Evolutionary conservation across 805 yeast species (phyloP).

Genomic region (Metschnikowia cerradonensis): DNA sequence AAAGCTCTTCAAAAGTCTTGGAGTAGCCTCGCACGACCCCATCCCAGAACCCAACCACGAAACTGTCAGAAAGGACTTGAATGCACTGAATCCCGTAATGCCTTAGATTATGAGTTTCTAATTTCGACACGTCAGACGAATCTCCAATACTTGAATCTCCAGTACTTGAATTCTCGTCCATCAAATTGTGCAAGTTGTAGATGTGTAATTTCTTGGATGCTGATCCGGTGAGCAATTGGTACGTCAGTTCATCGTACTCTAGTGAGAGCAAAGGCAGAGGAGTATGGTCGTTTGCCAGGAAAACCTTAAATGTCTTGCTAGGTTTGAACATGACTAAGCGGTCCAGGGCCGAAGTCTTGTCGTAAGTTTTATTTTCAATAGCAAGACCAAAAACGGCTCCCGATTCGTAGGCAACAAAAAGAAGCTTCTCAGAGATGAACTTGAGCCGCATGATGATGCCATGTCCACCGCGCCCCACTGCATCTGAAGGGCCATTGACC

Average conservation of each 20-base stretch:
- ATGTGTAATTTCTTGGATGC: constrained; percentile 40
- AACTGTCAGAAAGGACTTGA: constrained; percentile 12
- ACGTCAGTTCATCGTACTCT: constrained; percentile 19
- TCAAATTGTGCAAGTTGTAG: constrained; percentile 17
- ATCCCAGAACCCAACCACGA: constrained; percentile 49
- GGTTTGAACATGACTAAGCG: constrained; percentile 25
- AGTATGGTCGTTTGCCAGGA: constrained; percentile 31
- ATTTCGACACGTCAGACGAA: neutral
- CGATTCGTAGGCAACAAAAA: constrained; percentile 67
- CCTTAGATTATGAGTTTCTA: constrained; percentile 8
- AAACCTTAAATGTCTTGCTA: constrained; percentile 17
- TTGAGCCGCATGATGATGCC: constrained; percentile 67
- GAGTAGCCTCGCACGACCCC: constrained; percentile 33
- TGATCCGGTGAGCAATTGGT: constrained; percentile 42
- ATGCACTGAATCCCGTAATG: constrained; percentile 21
- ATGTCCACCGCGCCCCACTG: constrained; percentile 25
- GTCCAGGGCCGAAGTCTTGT: constrained; percentile 1
- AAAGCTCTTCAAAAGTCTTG: constrained; percentile 4
- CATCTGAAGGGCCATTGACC: constrained; percentile 2
- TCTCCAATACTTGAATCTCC: neutral
- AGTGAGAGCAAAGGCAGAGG: constrained; percentile 57
- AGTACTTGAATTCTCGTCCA: neutral
- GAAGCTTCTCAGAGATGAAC: constrained; percentile 28
- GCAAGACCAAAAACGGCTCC: constrained; percentile 47
- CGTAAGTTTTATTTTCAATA: constrained; percentile 15